Evolutionary conservation across 208 protist genomes (phyloP).

Genomic region (Crithidia brevicula): DNA sequence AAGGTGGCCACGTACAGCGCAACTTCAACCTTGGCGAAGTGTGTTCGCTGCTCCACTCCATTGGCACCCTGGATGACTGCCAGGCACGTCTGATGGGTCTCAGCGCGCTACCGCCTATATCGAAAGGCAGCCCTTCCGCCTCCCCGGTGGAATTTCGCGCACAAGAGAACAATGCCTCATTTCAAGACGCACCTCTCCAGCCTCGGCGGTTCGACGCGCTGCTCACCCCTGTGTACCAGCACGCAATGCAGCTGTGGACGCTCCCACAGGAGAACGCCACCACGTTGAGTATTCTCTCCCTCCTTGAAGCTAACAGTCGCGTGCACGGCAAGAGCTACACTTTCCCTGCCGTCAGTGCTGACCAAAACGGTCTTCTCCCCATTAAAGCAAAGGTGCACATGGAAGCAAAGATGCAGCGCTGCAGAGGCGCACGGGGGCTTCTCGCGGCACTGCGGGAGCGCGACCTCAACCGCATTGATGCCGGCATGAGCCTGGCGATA

Average conservation of each 20-base stretch:
- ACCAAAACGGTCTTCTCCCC: slow-evolving; percentile 73
- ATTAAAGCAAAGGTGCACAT: slow-evolving; percentile 83
- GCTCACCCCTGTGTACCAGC: slow-evolving; percentile 38
- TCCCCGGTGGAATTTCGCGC: background rate
- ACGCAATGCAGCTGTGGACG: slow-evolving; percentile 64
- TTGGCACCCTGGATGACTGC: slow-evolving; percentile 43
- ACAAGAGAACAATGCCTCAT: background rate
- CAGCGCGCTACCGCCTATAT: background rate
- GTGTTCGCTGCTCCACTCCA: slow-evolving; percentile 64
- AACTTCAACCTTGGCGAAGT: slow-evolving; percentile 67
- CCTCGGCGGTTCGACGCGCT: slow-evolving; percentile 28
- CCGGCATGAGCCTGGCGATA: slow-evolving; percentile 72
- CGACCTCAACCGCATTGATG: slow-evolving; percentile 74
- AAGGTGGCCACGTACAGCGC: slow-evolving; percentile 46
- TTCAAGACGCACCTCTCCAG: no score
- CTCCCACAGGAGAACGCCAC: slow-evolving; percentile 33
- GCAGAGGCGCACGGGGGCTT: slow-evolving; percentile 65
- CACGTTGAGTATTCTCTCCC: slow-evolving; percentile 62
- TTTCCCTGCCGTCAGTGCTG: slow-evolving; percentile 54
- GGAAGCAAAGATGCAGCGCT: slow-evolving; percentile 89
- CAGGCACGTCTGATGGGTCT: slow-evolving; percentile 27
- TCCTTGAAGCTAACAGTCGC: slow-evolving; percentile 59
- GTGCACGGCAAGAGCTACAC: slow-evolving; percentile 66
- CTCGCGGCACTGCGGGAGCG: slow-evolving; percentile 52
- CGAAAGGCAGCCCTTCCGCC: background rate